Conservation (phyloP, 192 early-diverging fungal genomes). For the Phlyctochytrium planicorne region DNA sequence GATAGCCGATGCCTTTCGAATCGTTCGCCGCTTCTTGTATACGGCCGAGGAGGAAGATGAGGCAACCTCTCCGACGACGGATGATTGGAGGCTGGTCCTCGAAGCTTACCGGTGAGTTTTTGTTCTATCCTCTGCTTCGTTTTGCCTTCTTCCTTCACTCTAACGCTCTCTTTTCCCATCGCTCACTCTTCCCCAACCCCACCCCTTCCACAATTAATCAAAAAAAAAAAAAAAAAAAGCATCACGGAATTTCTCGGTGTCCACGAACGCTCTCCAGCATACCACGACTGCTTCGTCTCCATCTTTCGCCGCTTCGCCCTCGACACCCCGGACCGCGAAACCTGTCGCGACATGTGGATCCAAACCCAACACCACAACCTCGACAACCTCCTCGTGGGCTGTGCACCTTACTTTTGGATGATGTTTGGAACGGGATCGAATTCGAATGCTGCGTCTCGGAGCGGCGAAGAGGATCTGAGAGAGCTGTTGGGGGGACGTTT, state of each 20-base stretch:
- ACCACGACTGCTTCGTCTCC: slow-evolving; percentile 8
- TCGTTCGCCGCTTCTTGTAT: slow-evolving; percentile 23
- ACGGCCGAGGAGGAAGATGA: slow-evolving; percentile 25
- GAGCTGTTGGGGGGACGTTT: slow-evolving; percentile 4
- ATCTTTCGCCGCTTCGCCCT: slow-evolving; percentile 9
- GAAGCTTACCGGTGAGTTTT: slow-evolving; percentile 17
- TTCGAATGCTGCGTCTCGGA: neutral
- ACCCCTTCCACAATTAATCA: no score
- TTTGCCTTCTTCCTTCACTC: no score
- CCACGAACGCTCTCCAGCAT: slow-evolving; percentile 12
- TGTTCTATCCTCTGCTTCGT: no score
- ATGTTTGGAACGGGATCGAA: slow-evolving; percentile 13
- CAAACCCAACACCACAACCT: neutral
- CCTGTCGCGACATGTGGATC: slow-evolving; percentile 24
- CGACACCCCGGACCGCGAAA: neutral
- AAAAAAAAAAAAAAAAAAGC: no score
- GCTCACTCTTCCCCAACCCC: no score
- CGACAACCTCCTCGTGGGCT: slow-evolving; percentile 14
- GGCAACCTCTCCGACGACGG: slow-evolving; percentile 15
- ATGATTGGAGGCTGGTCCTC: slow-evolving; percentile 27
- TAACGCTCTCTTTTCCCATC: no score
- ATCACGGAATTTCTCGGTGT: slow-evolving; percentile 2
- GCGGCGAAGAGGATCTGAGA: neutral
- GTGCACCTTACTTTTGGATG: slow-evolving; percentile 19
- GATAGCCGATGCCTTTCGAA: slow-evolving; percentile 25